These are phyloP conservation scores for Aquanectria penicillioides DNA, from an alignment of 2,329 filamentous ascomycete species.

Conservation along the genomic window DNA sequence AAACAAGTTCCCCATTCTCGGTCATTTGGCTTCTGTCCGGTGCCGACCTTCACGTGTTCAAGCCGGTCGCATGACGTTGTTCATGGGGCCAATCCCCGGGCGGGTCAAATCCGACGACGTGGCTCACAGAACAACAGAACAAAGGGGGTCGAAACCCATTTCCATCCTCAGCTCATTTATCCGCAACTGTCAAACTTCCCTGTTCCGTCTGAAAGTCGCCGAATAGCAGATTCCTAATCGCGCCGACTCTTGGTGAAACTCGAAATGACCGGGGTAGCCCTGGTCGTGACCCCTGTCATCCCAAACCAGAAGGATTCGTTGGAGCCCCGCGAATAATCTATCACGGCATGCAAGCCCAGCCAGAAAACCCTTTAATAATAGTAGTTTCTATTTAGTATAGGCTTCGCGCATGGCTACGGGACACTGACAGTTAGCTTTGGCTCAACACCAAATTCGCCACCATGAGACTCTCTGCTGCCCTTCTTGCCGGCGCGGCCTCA, in stretches of 20 bases:
- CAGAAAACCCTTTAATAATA: neutral
- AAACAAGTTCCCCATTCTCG: too few relatives aligned
- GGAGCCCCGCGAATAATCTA: neutral
- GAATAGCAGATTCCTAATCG: slow-evolving; percentile 13
- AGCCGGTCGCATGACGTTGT: too few relatives aligned
- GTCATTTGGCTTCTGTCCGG: too few relatives aligned
- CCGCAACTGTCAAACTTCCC: neutral
- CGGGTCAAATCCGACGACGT: too few relatives aligned
- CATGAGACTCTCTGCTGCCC: slow-evolving; percentile 18
- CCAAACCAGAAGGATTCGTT: slow-evolving; percentile 7
- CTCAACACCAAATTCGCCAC: neutral
- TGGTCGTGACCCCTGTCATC: neutral
- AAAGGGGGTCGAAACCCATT: neutral
- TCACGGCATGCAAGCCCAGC: neutral
- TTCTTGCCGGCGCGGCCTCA: neutral
- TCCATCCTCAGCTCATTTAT: slow-evolving; percentile 2
- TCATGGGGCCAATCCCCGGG: too few relatives aligned
- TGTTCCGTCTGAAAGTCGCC: neutral
- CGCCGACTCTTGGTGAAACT: slow-evolving; percentile 20
- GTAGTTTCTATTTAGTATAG: neutral
- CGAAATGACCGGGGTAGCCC: neutral
- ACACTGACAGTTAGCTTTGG: neutral
- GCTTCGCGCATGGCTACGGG: neutral
- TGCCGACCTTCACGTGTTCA: too few relatives aligned
- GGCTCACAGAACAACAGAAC: too few relatives aligned